Evolutionary conservation across 2,329 filamentous ascomycete species (phyloP).

Genomic region (Epichloe scottii): DNA sequence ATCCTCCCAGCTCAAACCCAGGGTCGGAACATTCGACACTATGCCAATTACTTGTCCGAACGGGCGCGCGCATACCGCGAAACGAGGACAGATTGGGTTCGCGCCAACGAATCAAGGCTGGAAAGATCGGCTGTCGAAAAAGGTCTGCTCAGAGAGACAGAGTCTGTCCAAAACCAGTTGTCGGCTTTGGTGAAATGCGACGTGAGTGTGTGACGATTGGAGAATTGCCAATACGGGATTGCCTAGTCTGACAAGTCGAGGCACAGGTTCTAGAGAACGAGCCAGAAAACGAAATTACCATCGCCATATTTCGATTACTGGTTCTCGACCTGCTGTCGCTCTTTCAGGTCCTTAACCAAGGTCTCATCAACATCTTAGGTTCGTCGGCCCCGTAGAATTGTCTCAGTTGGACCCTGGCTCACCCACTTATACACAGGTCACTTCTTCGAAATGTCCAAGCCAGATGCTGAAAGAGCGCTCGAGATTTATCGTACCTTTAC

Average conservation of each 20-base stretch:
- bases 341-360: constrained; percentile 93
- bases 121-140: constrained; percentile 85
- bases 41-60: constrained; percentile 75
- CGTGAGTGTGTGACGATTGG: constrained; percentile 36
- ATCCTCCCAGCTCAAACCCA: constrained; percentile 66
- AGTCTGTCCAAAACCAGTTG: constrained; percentile 80
- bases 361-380: constrained; percentile 94
- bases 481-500: constrained; percentile 87
- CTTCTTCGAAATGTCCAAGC: constrained; percentile 96
- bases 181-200: constrained; percentile 79
- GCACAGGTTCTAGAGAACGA: constrained; percentile 70
- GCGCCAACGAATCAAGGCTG: constrained; percentile 66
- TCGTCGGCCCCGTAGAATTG: constrained; percentile 18
- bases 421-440: constrained; percentile 47
- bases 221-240: neutral
- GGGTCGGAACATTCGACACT: constrained; percentile 85
- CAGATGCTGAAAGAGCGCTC: constrained; percentile 85
- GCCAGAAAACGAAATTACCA: constrained; percentile 89
- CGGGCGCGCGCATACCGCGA: constrained; percentile 72
- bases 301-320: constrained; percentile 83
- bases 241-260: neutral
- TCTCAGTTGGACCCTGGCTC: constrained; percentile 6
- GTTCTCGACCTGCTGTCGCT: constrained; percentile 81
- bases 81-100: constrained; percentile 82
- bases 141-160: constrained; percentile 81